Conservation (phyloP, 139 green algal genomes). For the Zygnema cylindricum region DNA sequence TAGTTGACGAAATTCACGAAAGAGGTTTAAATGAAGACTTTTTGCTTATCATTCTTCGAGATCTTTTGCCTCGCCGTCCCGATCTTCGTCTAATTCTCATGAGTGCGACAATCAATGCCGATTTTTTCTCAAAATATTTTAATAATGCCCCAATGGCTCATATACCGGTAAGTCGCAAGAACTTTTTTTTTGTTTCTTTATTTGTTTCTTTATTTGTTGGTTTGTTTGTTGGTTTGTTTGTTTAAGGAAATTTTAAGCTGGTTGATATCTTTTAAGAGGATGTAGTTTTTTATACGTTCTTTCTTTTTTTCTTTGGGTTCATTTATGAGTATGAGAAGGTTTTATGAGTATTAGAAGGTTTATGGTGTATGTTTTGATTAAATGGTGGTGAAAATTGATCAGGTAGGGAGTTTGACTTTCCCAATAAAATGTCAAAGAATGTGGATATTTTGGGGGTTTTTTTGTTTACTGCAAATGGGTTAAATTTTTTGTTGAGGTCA, state of each 20-base stretch:
- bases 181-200: not conserved
- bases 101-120: conserved; percentile 81
- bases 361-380: no score
- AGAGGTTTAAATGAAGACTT: conserved; percentile 73
- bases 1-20: conserved; percentile 93
- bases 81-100: conserved; percentile 77
- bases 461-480: no score
- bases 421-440: no score
- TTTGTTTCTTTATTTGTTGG: not conserved
- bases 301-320: not conserved
- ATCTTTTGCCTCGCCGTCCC: conserved; percentile 60
- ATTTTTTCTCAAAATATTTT: conserved; percentile 74
- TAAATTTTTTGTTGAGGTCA: no score
- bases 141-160: conserved; percentile 73
- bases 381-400: no score
- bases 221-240: no score
- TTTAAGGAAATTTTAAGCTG: no score
- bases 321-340: not conserved
- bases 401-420: no score
- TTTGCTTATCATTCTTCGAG: conserved; percentile 70
- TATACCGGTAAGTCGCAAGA: conserved; percentile 65
- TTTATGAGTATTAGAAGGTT: not conserved
- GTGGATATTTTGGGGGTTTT: no score
- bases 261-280: no score
- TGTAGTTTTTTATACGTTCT: not conserved